A percentile compares a stretch with the other conserved stretches of the same genome.
Conservation (phyloP, 768 basidiomycete genomes). For the Pisolithus orientalis region DNA sequence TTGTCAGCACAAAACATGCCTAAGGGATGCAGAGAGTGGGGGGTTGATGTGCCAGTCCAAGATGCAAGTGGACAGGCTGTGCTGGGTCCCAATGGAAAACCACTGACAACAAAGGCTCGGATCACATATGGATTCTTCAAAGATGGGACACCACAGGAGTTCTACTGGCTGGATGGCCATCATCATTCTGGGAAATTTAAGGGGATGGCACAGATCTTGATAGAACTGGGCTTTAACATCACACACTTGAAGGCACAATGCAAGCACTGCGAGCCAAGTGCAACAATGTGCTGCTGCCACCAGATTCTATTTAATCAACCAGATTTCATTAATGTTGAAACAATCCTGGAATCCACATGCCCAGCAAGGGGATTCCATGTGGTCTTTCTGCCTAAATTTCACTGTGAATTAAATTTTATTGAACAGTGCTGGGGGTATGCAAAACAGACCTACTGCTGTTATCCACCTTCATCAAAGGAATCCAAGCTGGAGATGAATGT, state of each 20-base stretch:
- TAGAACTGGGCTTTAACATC: constrained; percentile 1
- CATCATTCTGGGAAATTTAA: constrained; percentile 25
- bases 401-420: too few relatives aligned
- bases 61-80: constrained; percentile 16
- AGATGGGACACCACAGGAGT: constrained; percentile 17
- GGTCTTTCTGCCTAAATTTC: background rate
- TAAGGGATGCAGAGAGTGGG: constrained; percentile 5
- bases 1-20: constrained; percentile 19
- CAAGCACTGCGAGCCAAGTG: background rate
- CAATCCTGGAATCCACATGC: background rate
- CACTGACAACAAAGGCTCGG: constrained; percentile 16
- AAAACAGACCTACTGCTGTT: background rate
- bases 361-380: background rate
- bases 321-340: background rate
- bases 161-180: constrained; percentile 26
- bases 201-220: constrained; percentile 28
- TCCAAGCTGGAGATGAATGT: too few relatives aligned
- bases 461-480: too few relatives aligned
- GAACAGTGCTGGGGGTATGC: background rate
- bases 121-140: constrained; percentile 26
- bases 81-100: constrained; percentile 18
- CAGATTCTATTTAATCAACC: background rate
- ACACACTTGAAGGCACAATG: constrained; percentile 1
- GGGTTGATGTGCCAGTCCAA: background rate
- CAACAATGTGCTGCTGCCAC: background rate